phyloP scores from a whole-genome alignment of 2,329 filamentous ascomycete genomes.

The Exophiala sp. region DNA sequence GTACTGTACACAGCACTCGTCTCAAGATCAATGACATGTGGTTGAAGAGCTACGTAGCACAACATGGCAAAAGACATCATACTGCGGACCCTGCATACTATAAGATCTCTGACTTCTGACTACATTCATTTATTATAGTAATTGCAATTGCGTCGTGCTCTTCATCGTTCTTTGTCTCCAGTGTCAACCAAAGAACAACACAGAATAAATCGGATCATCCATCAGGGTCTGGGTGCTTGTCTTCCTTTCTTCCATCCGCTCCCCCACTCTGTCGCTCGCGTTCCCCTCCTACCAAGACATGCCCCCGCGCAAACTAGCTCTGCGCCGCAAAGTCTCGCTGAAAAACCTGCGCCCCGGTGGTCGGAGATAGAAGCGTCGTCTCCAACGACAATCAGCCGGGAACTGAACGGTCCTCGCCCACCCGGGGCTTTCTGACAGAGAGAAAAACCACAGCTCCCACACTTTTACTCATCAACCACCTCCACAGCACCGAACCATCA shows the following conservation, averaged over 20 bases:
- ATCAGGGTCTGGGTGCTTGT: background rate
- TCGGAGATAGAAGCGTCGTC: background rate
- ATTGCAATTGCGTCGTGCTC: no score
- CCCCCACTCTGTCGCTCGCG: background rate
- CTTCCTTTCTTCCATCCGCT: background rate
- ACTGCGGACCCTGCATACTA: background rate
- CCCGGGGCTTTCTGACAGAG: background rate
- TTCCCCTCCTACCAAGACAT: background rate
- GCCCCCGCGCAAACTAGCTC: background rate
- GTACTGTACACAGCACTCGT: no score
- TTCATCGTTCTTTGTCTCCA: no score
- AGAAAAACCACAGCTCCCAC: background rate
- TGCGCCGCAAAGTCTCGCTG: background rate
- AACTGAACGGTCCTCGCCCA: background rate
- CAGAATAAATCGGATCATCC: background rate
- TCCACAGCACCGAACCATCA: constrained; percentile 15
- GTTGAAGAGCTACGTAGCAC: background rate
- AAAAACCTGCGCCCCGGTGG: background rate
- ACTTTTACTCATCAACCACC: background rate
- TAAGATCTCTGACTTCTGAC: no score
- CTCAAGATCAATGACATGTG: background rate
- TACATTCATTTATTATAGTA: no score
- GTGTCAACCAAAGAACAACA: background rate
- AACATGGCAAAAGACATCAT: background rate
- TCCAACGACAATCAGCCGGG: constrained; percentile 2